Evolutionary conservation across 345 rosid genomes (phyloP).

Genomic region (Adansonia digitata): DNA sequence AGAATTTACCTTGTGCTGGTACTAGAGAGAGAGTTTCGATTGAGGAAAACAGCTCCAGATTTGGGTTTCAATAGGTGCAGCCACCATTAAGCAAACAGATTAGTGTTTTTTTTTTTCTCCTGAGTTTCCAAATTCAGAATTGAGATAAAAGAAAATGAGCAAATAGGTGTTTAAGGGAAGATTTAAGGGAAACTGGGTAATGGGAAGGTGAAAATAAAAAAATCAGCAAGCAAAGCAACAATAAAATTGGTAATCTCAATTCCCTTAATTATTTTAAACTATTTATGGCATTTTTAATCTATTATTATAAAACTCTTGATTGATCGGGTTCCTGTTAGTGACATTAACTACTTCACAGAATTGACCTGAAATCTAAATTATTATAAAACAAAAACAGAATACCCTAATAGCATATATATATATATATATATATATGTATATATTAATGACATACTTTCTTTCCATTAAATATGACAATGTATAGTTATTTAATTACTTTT

Average conservation of each 20-base stretch:
- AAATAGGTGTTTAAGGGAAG: background rate
- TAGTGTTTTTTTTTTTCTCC: no score
- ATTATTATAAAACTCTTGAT: no score
- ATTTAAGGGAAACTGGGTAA: background rate
- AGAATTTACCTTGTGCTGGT: background rate
- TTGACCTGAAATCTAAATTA: no score
- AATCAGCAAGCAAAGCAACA: background rate
- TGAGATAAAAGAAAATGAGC: background rate
- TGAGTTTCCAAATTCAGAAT: conserved; percentile 1
- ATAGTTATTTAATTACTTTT: no score
- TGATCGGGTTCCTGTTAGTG: no score
- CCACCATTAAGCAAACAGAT: background rate
- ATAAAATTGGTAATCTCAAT: background rate
- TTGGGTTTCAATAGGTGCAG: background rate
- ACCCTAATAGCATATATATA: no score
- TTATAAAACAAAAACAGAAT: no score
- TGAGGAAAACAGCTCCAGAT: background rate
- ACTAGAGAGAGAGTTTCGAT: background rate
- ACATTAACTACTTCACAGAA: no score
- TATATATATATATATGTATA: no score
- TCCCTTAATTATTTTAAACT: background rate
- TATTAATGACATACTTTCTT: no score
- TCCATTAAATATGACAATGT: no score
- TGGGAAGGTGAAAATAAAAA: background rate
- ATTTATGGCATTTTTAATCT: no score